Percentiles rank a stretch among this genome's conserved stretches.
Conservation (phyloP, 257 asterid species). For the Gentiana straminea region DNA sequence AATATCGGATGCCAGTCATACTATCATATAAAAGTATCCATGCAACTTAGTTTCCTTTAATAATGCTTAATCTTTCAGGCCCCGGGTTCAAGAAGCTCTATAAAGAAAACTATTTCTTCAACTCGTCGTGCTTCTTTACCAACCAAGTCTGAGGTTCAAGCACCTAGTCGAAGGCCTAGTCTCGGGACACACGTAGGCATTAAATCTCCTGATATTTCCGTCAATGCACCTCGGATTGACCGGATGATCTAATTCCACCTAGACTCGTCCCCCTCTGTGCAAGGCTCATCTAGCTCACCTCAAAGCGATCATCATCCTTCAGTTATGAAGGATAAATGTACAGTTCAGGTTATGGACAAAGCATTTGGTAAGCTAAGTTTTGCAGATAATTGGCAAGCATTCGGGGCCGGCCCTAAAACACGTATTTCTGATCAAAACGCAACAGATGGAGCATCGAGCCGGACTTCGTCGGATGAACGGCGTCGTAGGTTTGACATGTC, state of each 20-base stretch:
- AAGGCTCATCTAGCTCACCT: constrained; percentile 52
- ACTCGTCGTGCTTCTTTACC: constrained; percentile 60
- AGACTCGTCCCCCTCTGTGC: constrained; percentile 43
- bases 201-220: constrained; percentile 67
- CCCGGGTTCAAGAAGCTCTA: constrained; percentile 37
- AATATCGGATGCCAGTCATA: too few relatives aligned
- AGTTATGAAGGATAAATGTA: constrained; percentile 66
- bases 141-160: constrained; percentile 28
- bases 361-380: constrained; percentile 34
- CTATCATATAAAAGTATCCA: too few relatives aligned
- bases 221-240: constrained; percentile 72
- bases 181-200: constrained; percentile 30
- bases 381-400: constrained; percentile 44
- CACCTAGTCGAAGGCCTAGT: constrained; percentile 28
- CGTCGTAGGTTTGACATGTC: constrained; percentile 67
- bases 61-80: constrained; percentile 26
- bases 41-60: too few relatives aligned
- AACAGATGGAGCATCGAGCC: constrained; percentile 86
- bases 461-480: constrained; percentile 64
- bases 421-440: constrained; percentile 66
- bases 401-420: constrained; percentile 21
- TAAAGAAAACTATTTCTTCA: constrained; percentile 41
- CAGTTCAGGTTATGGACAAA: constrained; percentile 54
- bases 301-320: constrained; percentile 37
- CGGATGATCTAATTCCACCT: constrained; percentile 70